Percentiles rank a stretch among this genome's conserved stretches.
phyloP scores from a whole-genome alignment of 1,284 basidiomycete genomes.

The Anthracocystis setariae region DNA sequence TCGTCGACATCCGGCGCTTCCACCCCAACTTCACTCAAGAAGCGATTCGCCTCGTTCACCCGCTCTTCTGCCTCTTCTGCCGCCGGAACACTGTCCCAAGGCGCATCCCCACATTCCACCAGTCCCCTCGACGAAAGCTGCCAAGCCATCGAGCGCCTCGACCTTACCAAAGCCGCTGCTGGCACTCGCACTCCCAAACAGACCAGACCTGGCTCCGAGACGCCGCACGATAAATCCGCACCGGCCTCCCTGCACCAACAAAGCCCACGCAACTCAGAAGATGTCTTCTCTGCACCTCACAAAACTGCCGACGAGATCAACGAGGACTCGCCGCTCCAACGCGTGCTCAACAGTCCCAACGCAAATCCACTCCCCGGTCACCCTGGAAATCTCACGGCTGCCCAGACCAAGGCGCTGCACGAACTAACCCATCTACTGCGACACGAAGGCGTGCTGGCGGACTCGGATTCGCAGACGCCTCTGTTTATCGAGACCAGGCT shows the following conservation, averaged over 20 bases:
- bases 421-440: conserved; percentile 32
- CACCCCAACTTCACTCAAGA: conserved; percentile 17
- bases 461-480: conserved; percentile 27
- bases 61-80: conserved; percentile 32
- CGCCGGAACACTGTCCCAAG: conserved; percentile 7
- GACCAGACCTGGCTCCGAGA: neutral
- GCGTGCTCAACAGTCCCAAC: conserved; percentile 14
- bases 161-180: conserved; percentile 14
- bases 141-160: conserved; percentile 19
- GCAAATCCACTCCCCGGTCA: conserved; percentile 54
- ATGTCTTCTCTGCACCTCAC: conserved; percentile 10
- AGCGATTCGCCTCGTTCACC: conserved; percentile 36
- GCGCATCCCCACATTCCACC: conserved; percentile 8
- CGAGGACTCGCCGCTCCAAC: conserved; percentile 34
- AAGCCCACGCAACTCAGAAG: conserved; percentile 6
- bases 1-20: conserved; percentile 2
- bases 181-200: conserved; percentile 2
- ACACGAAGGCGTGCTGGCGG: conserved; percentile 34
- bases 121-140: conserved; percentile 13
- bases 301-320: conserved; percentile 8
- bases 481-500: conserved; percentile 50
- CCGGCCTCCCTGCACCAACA: conserved; percentile 13
- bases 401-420: conserved; percentile 51
- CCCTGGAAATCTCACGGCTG: conserved; percentile 53
- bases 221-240: conserved; percentile 7